phyloP scores from a whole-genome alignment of 805 yeast species.

The Lipomyces kockii region DNA sequence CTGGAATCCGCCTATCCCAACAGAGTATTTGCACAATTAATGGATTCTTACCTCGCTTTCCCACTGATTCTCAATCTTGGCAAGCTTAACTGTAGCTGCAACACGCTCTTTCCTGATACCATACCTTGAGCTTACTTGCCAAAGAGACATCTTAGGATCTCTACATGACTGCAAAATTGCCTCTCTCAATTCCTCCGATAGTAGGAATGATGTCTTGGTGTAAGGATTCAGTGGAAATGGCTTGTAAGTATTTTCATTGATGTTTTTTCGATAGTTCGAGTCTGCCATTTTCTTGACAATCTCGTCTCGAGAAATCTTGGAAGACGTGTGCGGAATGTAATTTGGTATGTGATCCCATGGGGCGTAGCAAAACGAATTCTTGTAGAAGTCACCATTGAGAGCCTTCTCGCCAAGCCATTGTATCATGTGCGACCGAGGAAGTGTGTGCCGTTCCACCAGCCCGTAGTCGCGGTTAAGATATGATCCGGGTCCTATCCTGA shows the following conservation, averaged over 20 bases:
- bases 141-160: conserved; percentile 62
- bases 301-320: not conserved
- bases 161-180: conserved; percentile 62
- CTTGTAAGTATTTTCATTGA: conserved; percentile 43
- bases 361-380: conserved; percentile 27
- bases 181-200: conserved; percentile 63
- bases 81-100: conserved; percentile 80
- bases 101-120: conserved; percentile 84
- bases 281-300: conserved; percentile 36
- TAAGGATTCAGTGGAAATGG: conserved; percentile 83
- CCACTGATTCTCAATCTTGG: conserved; percentile 67
- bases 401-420: conserved; percentile 36
- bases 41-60: conserved; percentile 59
- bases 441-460: conserved; percentile 10
- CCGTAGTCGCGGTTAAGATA: conserved; percentile 5
- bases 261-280: conserved; percentile 34
- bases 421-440: conserved; percentile 30
- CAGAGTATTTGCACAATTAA: conserved; percentile 8
- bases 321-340: conserved; percentile 20
- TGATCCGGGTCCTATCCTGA: conserved; percentile 17
- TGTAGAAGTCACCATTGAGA: conserved; percentile 35
- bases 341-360: conserved; percentile 37
- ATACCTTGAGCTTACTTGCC: conserved; percentile 71
- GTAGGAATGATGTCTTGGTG: conserved; percentile 67
- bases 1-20: not conserved